Evolutionary conservation across 2,329 filamentous ascomycete species (phyloP).

Genomic region (Colletotrichum spaethianum): DNA sequence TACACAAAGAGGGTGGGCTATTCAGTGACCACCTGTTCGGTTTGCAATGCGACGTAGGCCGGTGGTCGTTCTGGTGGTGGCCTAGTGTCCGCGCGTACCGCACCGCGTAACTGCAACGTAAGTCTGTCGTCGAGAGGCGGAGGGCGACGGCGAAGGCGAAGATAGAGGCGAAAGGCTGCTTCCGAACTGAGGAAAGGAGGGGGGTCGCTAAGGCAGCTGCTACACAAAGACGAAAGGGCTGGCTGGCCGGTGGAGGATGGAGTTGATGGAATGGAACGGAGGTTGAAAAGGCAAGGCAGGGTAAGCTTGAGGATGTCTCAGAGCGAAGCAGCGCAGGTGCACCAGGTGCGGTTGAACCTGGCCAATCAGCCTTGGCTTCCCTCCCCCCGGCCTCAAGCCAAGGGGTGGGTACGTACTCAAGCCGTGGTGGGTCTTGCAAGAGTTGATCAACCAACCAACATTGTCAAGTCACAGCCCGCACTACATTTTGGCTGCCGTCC

Average conservation of each 20-base stretch:
- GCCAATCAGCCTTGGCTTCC: slow-evolving; percentile 27
- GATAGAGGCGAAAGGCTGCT: background rate
- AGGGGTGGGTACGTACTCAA: background rate
- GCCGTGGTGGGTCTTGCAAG: background rate
- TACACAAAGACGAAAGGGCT: slow-evolving; percentile 23
- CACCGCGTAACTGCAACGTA: slow-evolving; percentile 32
- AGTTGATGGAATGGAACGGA: slow-evolving; percentile 13
- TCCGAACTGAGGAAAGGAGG: background rate
- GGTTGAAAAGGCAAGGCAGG: slow-evolving; percentile 15
- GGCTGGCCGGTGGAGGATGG: slow-evolving; percentile 5
- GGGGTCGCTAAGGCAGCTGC: slow-evolving; percentile 24
- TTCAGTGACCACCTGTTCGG: slow-evolving; percentile 34
- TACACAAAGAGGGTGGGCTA: slow-evolving; percentile 12
- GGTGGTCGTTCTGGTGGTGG: slow-evolving; percentile 4
- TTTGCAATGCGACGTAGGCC: slow-evolving; percentile 18
- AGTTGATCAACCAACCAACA: slow-evolving; percentile 1
- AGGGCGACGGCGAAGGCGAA: background rate
- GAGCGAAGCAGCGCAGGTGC: slow-evolving; percentile 19
- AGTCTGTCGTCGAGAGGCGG: slow-evolving; percentile 11
- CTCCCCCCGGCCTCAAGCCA: background rate
- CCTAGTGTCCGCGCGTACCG: slow-evolving; percentile 41
- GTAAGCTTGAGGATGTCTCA: slow-evolving; percentile 36
- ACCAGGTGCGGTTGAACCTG: slow-evolving; percentile 17
- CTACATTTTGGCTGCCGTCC: slow-evolving; percentile 3
- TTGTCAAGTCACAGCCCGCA: background rate